Conservation (phyloP, 768 basidiomycete genomes). For the Botryobasidium botryosum region DNA sequence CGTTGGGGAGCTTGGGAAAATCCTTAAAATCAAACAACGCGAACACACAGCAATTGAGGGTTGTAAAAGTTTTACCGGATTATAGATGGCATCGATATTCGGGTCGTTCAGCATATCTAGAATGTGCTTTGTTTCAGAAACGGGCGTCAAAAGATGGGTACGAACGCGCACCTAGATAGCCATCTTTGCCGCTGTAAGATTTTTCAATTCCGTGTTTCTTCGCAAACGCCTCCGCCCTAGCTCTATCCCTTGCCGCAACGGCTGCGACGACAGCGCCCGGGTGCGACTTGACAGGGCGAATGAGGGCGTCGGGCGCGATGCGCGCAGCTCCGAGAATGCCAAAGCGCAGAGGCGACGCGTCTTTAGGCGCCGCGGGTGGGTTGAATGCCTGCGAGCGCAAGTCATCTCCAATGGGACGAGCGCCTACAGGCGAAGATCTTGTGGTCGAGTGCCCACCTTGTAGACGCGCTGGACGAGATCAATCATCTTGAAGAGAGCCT, state of each 20-base stretch:
- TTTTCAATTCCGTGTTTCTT: slow-evolving; percentile 36
- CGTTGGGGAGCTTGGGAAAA: not conserved
- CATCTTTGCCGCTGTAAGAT: slow-evolving; percentile 32
- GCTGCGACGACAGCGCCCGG: slow-evolving; percentile 43
- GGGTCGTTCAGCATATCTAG: slow-evolving; percentile 8
- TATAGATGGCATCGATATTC: slow-evolving; percentile 12
- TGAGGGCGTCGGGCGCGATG: slow-evolving; percentile 35
- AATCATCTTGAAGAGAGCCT: too few species aligned
- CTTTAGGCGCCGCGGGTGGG: not conserved
- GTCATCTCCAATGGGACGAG: too few species aligned
- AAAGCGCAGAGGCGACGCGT: slow-evolving; percentile 17
- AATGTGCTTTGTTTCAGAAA: too few species aligned
- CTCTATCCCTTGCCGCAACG: slow-evolving; percentile 39
- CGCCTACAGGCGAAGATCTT: too few species aligned
- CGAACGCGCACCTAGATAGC: too few species aligned
- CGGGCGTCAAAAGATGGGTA: too few species aligned
- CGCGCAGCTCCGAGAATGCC: slow-evolving; percentile 37
- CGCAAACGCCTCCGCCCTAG: slow-evolving; percentile 32
- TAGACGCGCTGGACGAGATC: too few species aligned
- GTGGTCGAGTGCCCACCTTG: too few species aligned
- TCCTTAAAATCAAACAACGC: too few species aligned
- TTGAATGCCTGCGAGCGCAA: too few species aligned
- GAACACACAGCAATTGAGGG: not conserved
- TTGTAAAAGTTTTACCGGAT: slow-evolving; percentile 1
- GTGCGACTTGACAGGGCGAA: slow-evolving; percentile 35